Percentiles rank a stretch among this genome's conserved stretches.
These are phyloP conservation scores for Paracoccidioides lutzii DNA, from an alignment of 2,329 filamentous ascomycete genomes.

Conservation along the genomic window DNA sequence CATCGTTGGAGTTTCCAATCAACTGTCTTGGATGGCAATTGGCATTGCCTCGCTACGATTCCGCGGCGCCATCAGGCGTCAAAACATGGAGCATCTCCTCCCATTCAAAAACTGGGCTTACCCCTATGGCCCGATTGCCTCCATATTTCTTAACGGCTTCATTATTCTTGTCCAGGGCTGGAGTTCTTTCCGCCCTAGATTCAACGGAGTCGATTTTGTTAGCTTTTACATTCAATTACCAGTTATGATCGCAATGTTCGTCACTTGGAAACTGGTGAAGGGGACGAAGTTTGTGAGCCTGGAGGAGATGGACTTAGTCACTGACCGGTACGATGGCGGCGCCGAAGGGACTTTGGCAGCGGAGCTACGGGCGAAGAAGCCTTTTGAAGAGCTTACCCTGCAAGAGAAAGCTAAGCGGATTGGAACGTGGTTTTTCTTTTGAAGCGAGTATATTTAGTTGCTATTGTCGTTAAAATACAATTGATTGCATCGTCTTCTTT, in stretches of 20 bases:
- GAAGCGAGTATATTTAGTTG: constrained; percentile 4
- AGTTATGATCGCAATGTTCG: constrained; percentile 43
- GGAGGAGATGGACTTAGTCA: constrained; percentile 40
- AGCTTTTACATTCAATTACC: constrained; percentile 52
- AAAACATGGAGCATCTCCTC: constrained; percentile 48
- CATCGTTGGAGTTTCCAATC: constrained; percentile 55
- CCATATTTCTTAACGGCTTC: constrained; percentile 44
- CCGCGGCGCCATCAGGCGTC: constrained; percentile 42
- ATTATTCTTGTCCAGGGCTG: constrained; percentile 52
- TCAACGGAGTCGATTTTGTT: constrained; percentile 48
- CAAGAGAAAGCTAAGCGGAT: constrained; percentile 19
- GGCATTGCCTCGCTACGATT: constrained; percentile 54
- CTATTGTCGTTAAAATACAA: too few relatives aligned
- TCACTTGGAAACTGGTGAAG: constrained; percentile 44
- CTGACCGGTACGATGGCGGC: constrained; percentile 30
- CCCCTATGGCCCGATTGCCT: constrained; percentile 46
- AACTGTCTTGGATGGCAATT: constrained; percentile 52
- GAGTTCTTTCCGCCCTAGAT: constrained; percentile 45
- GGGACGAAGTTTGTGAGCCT: constrained; percentile 34
- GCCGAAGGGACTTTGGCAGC: constrained; percentile 17
- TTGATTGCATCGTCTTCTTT: not conserved
- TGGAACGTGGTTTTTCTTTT: constrained; percentile 31
- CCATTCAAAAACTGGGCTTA: constrained; percentile 58
- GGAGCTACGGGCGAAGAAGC: constrained; percentile 16
- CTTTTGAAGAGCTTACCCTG: constrained; percentile 10